These are phyloP conservation scores for Lyophyllum decastes DNA, from an alignment of 768 basidiomycete genomes.

Conservation along the genomic window DNA sequence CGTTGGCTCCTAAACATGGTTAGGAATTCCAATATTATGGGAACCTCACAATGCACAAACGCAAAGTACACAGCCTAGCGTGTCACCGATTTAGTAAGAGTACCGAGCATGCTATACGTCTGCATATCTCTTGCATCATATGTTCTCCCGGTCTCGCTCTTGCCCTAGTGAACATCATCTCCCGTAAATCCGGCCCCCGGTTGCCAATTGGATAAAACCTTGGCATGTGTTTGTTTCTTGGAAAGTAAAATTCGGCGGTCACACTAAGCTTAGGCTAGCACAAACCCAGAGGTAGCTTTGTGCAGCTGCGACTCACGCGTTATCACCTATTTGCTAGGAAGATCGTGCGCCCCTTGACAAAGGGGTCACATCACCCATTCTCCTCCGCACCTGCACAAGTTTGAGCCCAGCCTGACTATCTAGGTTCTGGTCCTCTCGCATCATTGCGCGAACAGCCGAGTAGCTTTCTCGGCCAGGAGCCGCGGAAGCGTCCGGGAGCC, in stretches of 20 bases:
- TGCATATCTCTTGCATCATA: background rate
- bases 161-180: background rate
- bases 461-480: background rate
- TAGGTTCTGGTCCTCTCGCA: background rate
- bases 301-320: background rate
- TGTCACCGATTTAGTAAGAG: background rate
- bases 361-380: background rate
- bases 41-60: background rate
- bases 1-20: background rate
- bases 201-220: background rate
- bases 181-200: background rate
- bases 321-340: background rate
- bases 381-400: background rate
- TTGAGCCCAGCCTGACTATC: background rate
- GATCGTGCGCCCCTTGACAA: background rate
- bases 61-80: background rate
- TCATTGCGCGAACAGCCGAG: background rate
- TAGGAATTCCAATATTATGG: too few species aligned
- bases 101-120: background rate
- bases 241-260: background rate
- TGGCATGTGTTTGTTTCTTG: background rate
- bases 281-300: background rate
- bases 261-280: background rate
- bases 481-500: background rate
- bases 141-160: background rate